phyloP scores from a whole-genome alignment of 345 rosid genomes.

The Syzygium aqueum region DNA sequence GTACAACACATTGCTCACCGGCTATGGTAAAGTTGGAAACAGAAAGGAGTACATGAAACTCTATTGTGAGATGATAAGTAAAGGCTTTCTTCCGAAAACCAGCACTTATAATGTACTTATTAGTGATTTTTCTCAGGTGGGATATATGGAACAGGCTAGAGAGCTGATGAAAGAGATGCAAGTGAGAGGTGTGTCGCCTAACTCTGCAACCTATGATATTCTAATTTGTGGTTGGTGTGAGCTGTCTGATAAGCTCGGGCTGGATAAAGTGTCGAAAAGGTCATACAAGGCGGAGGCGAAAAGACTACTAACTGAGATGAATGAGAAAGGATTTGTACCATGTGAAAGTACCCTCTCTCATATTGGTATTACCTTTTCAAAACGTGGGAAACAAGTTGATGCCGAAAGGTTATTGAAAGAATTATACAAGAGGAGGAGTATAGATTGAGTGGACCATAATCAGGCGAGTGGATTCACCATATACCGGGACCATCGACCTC shows the following conservation, averaged over 20 bases:
- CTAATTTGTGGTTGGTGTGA: constrained; percentile 65
- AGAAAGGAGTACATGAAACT: constrained; percentile 47
- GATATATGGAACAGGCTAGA: constrained; percentile 74
- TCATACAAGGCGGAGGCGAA: constrained; percentile 52
- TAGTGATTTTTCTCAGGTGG: constrained; percentile 43
- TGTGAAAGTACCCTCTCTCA: constrained; percentile 44
- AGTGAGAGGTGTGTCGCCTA: constrained; percentile 45
- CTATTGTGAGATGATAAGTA: constrained; percentile 70
- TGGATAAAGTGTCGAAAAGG: constrained; percentile 37
- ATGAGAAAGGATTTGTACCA: constrained; percentile 52
- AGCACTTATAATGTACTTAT: constrained; percentile 77
- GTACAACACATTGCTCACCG: constrained; percentile 56
- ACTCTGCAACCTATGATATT: constrained; percentile 64
- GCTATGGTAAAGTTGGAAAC: constrained; percentile 66
- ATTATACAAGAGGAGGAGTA: constrained; percentile 31
- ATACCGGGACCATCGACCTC: neutral
- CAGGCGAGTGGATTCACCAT: neutral
- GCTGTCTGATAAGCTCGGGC: constrained; percentile 37
- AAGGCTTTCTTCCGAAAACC: constrained; percentile 66
- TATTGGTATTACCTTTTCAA: constrained; percentile 56
- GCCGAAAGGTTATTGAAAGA: constrained; percentile 42
- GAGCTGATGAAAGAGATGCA: constrained; percentile 76
- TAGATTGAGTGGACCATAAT: constrained; percentile 1
- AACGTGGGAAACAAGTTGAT: constrained; percentile 50
- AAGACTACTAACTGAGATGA: constrained; percentile 53